These are phyloP conservation scores for Suillus sp. DNA, from an alignment of 768 basidiomycete genomes.

Conservation along the genomic window DNA sequence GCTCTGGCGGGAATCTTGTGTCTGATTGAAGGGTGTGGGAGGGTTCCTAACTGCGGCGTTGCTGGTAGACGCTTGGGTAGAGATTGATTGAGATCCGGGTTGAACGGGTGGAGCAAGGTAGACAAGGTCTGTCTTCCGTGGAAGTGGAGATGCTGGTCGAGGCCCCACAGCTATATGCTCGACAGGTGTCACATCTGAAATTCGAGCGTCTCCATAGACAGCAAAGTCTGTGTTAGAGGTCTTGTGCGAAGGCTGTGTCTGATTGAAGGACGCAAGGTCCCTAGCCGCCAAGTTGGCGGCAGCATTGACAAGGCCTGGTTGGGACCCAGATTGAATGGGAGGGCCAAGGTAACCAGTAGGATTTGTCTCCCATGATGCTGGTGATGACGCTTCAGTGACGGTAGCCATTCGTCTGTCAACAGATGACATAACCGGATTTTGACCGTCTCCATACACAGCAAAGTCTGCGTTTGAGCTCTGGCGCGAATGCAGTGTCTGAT, in stretches of 20 bases:
- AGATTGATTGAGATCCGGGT: slow-evolving; percentile 1
- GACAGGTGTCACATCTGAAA: slow-evolving; percentile 32
- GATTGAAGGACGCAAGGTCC: slow-evolving; percentile 1
- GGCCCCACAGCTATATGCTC: not conserved
- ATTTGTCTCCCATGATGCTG: not conserved
- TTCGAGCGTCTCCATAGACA: slow-evolving; percentile 21
- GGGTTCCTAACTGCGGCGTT: not conserved
- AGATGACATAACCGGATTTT: slow-evolving; percentile 34
- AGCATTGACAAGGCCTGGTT: not conserved
- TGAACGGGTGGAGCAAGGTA: slow-evolving; percentile 16
- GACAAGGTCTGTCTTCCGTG: slow-evolving; percentile 25
- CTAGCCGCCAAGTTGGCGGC: not conserved
- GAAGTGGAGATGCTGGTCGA: slow-evolving; percentile 36
- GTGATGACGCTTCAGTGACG: not conserved
- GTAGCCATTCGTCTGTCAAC: slow-evolving; percentile 50
- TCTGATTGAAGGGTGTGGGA: not conserved
- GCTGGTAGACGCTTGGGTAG: slow-evolving; percentile 8
- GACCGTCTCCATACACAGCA: slow-evolving; percentile 18
- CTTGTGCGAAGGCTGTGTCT: slow-evolving; percentile 18
- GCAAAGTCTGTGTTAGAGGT: slow-evolving; percentile 22
- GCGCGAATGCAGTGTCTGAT: slow-evolving; percentile 14
- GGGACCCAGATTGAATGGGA: slow-evolving; percentile 1
- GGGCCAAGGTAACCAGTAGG: not conserved
- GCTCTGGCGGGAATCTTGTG: slow-evolving; percentile 17
- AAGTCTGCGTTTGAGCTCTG: slow-evolving; percentile 22